A percentile compares a stretch with the other conserved stretches of the same genome.
phyloP scores from a whole-genome alignment of 768 basidiomycete genomes.

The Calocybe cyanea region DNA sequence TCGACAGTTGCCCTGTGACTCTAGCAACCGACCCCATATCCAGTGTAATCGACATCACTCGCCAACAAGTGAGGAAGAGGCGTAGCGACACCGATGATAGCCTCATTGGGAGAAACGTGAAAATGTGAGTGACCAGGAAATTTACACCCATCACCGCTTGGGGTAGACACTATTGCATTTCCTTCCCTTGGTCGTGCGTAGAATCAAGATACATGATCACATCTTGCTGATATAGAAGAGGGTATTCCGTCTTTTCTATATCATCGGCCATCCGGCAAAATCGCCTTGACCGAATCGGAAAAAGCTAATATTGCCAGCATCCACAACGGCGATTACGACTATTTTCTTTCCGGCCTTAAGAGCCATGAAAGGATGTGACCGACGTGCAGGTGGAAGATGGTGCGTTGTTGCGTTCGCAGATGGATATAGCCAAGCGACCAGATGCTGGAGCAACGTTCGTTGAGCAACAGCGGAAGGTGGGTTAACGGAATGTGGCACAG shows the following conservation, averaged over 20 bases:
- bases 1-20: too few relatives aligned
- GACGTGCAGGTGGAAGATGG: slow-evolving; percentile 22
- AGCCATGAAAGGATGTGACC: slow-evolving; percentile 70
- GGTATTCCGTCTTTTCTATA: slow-evolving; percentile 1
- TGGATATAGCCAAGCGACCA: slow-evolving; percentile 20
- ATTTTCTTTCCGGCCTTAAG: slow-evolving; percentile 83
- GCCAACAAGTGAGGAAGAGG: too few relatives aligned
- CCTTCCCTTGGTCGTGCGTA: too few relatives aligned
- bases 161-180: too few relatives aligned
- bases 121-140: too few relatives aligned
- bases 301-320: slow-evolving; percentile 84
- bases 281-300: slow-evolving; percentile 82
- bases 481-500: slow-evolving; percentile 1
- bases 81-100: too few relatives aligned
- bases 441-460: slow-evolving; percentile 22
- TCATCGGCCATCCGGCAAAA: slow-evolving; percentile 84
- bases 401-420: slow-evolving; percentile 12
- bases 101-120: too few relatives aligned
- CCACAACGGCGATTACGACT: slow-evolving; percentile 83
- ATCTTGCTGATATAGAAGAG: too few relatives aligned
- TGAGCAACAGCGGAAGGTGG: background rate
- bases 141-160: too few relatives aligned
- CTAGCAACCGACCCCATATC: too few relatives aligned
- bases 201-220: too few relatives aligned
- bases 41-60: too few relatives aligned